These are phyloP conservation scores for Rauvolfia tetraphylla DNA, from an alignment of 257 asterid species.

Conservation along the genomic window DNA sequence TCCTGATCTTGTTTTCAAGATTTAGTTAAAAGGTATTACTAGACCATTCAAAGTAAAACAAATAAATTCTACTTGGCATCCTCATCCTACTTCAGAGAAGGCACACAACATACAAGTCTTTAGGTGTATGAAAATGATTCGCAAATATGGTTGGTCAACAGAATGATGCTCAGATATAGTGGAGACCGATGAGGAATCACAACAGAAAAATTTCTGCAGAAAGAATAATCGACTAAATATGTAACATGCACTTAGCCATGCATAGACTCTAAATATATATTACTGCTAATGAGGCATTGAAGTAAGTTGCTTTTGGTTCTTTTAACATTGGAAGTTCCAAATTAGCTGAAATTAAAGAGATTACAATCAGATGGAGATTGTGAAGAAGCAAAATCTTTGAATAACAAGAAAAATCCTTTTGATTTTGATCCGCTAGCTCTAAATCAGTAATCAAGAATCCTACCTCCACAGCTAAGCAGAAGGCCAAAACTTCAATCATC, in stretches of 20 bases:
- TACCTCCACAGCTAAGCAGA: slow-evolving; percentile 4
- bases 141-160: too few relatives aligned
- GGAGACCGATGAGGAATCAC: neutral
- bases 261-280: neutral
- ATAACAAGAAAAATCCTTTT: neutral
- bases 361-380: slow-evolving; percentile 1
- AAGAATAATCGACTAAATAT: neutral
- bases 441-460: neutral
- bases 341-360: neutral
- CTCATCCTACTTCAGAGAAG: neutral
- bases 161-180: neutral
- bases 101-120: too few relatives aligned
- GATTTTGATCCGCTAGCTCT: neutral
- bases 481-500: slow-evolving; percentile 10
- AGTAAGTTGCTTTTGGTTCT: neutral
- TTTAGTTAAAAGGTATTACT: neutral
- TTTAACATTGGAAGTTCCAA: neutral
- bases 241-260: neutral
- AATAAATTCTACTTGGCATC: neutral
- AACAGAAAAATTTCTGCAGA: neutral
- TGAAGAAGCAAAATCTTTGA: neutral
- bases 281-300: slow-evolving; percentile 1
- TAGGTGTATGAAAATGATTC: too few relatives aligned
- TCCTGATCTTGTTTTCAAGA: neutral
- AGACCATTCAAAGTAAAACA: neutral